Percentiles rank a stretch among this genome's conserved stretches.
These are phyloP conservation scores for Naegleria gruberi DNA, from an alignment of 208 protist species.

Conservation along the genomic window DNA sequence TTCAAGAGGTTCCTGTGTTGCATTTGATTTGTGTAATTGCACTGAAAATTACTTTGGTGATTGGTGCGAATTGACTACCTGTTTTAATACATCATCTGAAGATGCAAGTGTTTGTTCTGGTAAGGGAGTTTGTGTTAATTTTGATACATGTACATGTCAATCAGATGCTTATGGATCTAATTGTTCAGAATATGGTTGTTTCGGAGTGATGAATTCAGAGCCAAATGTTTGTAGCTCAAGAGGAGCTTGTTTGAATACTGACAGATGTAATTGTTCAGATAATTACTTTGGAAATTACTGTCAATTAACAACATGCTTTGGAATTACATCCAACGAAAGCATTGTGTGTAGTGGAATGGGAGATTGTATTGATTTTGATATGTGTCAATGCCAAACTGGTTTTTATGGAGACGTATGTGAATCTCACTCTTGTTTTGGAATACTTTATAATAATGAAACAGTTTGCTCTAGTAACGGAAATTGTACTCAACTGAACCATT, in stretches of 20 bases:
- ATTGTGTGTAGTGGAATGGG: too few species aligned
- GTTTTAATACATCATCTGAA: neutral
- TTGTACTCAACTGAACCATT: neutral
- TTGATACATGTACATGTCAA: neutral
- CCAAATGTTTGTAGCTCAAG: neutral
- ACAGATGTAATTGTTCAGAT: neutral
- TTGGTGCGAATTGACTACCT: neutral
- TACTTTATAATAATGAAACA: neutral
- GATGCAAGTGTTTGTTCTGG: neutral
- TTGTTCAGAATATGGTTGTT: neutral
- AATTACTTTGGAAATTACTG: neutral
- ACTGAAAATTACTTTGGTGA: neutral
- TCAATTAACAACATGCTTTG: neutral
- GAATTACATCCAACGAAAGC: neutral
- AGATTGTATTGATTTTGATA: too few species aligned
- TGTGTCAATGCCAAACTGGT: too few species aligned
- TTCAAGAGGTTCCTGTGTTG: neutral
- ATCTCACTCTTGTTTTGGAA: neutral
- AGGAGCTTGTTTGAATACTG: neutral
- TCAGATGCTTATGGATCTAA: neutral
- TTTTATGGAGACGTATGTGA: neutral
- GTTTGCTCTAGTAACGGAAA: neutral
- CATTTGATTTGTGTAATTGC: neutral
- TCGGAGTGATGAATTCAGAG: too few species aligned
- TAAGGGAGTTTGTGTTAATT: neutral